Base-by-base conservation (phyloP, 1,139 yeast genomes). In the Petasospora fabianii region DNA sequence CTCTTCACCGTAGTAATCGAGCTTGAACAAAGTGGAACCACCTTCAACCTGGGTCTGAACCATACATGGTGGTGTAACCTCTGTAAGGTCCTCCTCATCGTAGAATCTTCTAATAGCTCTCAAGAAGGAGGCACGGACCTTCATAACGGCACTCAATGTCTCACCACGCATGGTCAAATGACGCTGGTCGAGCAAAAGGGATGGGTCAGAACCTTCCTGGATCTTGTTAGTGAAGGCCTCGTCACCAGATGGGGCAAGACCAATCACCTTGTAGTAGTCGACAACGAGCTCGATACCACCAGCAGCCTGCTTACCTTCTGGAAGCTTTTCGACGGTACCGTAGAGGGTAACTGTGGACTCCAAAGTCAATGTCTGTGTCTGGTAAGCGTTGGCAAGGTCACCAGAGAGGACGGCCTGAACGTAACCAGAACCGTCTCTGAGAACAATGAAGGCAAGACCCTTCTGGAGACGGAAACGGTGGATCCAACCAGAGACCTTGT, bases 21-120 rank as follows among this genome's bases (percentile, higher is more conserved):
- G 72, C 56, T 83, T 80, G 71, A 94, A 94, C 60, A 94, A 74
- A 14, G 98, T 94, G 24, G 97, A 84, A 39, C 99, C 99, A 63
- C 99, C 98, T 71, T 94, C 99, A 45, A 94, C 99, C 71, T 92
- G 97, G 32, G 97, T 90, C 69, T 94, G 98, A 43, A 94, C 99
- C 97, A 94, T 90, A 68, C 97, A 90, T 58, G 99, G 99, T 35
- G 98, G 97, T 27, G 97, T 92, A 45, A 94, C 97, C 71, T 94
- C 99, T 33, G 79, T 69, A 42, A 88, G 61, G 30, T 79, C 77
- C 67, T 84, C 90, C 56, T 87, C 94, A 24, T 64, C 70, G 60
- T 75, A 90, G 45, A 84, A 84, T 52, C 77, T 73, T 69, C 99
- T 80, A 55, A 94, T 68, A 26, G 94, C 70, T 38, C 69, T 69